These are phyloP conservation scores for Carex parvula DNA, from an alignment of 176 grass and related monocot genomes.

Conservation along the genomic window DNA sequence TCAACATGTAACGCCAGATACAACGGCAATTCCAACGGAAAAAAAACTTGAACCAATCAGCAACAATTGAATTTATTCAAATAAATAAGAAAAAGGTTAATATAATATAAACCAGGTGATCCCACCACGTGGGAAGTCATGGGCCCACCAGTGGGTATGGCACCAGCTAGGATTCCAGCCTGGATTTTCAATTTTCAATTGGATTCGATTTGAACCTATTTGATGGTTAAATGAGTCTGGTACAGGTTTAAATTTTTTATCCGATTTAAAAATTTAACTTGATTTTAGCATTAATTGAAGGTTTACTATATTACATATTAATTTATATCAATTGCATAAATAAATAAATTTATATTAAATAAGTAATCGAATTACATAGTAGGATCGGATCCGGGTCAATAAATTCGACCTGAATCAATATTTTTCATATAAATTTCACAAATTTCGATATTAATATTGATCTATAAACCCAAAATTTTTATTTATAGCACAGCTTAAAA, in stretches of 20 bases:
- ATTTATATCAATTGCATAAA: too few species aligned
- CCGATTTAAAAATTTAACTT: too few species aligned
- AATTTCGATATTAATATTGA: neutral
- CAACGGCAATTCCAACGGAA: constrained; percentile 13
- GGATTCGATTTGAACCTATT: too few species aligned
- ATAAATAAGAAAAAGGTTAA: neutral
- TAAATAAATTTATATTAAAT: too few species aligned
- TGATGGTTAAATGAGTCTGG: too few species aligned
- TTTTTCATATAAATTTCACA: neutral
- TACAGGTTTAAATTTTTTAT: too few species aligned
- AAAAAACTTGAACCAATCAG: neutral
- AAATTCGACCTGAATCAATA: neutral
- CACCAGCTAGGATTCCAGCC: too few species aligned
- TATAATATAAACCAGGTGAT: constrained; percentile 1
- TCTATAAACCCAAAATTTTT: neutral
- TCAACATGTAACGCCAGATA: neutral
- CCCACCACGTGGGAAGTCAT: constrained; percentile 21
- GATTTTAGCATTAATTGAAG: too few species aligned
- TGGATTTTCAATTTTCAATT: neutral
- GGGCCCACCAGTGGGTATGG: neutral
- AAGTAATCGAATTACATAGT: too few species aligned
- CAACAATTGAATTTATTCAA: neutral
- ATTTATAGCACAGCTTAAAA: too few species aligned
- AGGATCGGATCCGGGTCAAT: neutral
- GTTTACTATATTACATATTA: too few species aligned